These are phyloP conservation scores for Iris macrosiphon DNA, from an alignment of 106 monocot species.

Conservation along the genomic window DNA sequence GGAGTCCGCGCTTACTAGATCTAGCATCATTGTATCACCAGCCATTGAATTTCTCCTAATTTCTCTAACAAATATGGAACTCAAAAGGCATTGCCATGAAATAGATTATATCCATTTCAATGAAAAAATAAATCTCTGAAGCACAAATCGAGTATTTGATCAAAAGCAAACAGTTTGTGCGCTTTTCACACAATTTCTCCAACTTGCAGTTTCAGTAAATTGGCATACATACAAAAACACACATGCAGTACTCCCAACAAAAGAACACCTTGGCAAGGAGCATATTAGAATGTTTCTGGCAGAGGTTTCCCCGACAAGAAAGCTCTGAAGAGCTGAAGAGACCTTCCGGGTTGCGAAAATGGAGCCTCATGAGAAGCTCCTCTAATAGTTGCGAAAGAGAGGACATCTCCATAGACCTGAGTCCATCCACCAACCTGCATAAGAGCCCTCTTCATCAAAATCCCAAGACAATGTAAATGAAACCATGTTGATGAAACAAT, in stretches of 20 bases:
- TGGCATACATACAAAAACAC: too few species aligned
- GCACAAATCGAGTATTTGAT: background rate
- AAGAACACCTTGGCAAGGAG: too few species aligned
- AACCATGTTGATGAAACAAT: too few species aligned
- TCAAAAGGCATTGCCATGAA: too few species aligned
- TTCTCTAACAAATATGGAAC: too few species aligned
- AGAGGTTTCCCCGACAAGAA: conserved; percentile 68
- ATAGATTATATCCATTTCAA: background rate
- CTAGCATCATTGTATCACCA: too few species aligned
- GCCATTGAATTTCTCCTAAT: too few species aligned
- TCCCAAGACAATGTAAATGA: background rate
- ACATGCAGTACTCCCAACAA: background rate
- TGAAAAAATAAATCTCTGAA: background rate
- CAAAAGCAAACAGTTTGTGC: conserved; percentile 1
- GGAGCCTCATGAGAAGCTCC: conserved; percentile 98
- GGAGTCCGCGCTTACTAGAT: too few species aligned
- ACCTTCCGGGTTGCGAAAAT: conserved; percentile 94
- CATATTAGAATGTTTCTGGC: conserved; percentile 63
- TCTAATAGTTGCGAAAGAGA: conserved; percentile 91
- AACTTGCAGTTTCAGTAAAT: background rate
- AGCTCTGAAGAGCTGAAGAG: conserved; percentile 71
- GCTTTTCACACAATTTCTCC: conserved; percentile 20
- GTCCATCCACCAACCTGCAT: conserved; percentile 97
- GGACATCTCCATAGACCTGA: conserved; percentile 74
- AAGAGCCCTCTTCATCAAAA: background rate